These are phyloP conservation scores for Bryoglossum gracile DNA, from an alignment of 495 filamentous ascomycete genomes.

Conservation along the genomic window DNA sequence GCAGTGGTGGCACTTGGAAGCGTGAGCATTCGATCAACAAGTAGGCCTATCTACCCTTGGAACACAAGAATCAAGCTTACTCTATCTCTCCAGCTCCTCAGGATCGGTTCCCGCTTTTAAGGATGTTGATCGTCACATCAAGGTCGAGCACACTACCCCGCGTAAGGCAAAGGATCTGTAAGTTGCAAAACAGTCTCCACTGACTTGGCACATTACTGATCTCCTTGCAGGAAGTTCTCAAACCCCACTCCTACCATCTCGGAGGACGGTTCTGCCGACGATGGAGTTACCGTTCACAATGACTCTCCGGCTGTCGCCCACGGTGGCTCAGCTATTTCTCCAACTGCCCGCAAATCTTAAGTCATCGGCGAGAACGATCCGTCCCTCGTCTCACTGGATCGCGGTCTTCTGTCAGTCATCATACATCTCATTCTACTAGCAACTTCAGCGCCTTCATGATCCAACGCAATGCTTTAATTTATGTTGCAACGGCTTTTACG, in stretches of 20 bases:
- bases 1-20: slow-evolving; percentile 23
- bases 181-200: slow-evolving; percentile 1
- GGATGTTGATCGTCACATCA: slow-evolving; percentile 20
- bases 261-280: slow-evolving; percentile 37
- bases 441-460: background rate
- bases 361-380: no score
- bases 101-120: slow-evolving; percentile 19
- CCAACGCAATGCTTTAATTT: slow-evolving; percentile 5
- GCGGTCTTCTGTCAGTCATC: background rate
- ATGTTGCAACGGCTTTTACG: slow-evolving; percentile 21
- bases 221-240: slow-evolving; percentile 23
- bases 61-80: no score
- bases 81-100: slow-evolving; percentile 21
- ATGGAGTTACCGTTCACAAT: slow-evolving; percentile 41
- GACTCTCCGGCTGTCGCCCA: slow-evolving; percentile 41
- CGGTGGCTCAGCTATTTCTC: slow-evolving; percentile 43
- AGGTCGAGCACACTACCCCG: slow-evolving; percentile 18
- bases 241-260: slow-evolving; percentile 29
- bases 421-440: background rate
- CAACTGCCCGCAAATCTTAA: slow-evolving; percentile 28
- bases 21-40: slow-evolving; percentile 21
- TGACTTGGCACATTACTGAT: slow-evolving; percentile 5
- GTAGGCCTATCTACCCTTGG: no score
- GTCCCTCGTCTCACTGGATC: no score
- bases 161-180: slow-evolving; percentile 21